Conservation (phyloP, 2,329 filamentous ascomycete genomes). For the Bretziella fagacearum region DNA sequence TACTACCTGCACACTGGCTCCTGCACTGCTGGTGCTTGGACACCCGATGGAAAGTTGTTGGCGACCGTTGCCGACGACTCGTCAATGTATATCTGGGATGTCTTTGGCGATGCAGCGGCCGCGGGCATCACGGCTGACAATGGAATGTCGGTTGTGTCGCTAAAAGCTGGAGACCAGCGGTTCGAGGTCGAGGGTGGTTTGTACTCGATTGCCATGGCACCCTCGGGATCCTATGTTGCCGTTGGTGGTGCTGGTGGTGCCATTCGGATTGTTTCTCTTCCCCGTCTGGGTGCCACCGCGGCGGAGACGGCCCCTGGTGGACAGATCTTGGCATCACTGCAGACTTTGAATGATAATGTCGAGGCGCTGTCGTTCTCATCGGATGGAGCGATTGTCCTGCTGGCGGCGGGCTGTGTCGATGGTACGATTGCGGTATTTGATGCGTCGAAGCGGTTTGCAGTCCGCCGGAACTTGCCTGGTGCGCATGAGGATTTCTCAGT, state of each 20-base stretch:
- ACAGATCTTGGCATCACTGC: slow-evolving; percentile 62
- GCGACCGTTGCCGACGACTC: slow-evolving; percentile 81
- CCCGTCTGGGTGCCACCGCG: slow-evolving; percentile 34
- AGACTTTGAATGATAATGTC: slow-evolving; percentile 58
- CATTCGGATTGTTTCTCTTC: slow-evolving; percentile 71
- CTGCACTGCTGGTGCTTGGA: slow-evolving; percentile 85
- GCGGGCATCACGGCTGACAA: slow-evolving; percentile 33
- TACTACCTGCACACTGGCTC: slow-evolving; percentile 80
- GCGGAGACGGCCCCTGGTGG: slow-evolving; percentile 29
- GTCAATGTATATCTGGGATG: slow-evolving; percentile 82
- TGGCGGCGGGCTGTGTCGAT: slow-evolving; percentile 52
- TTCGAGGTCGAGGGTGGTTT: slow-evolving; percentile 85
- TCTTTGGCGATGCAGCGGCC: slow-evolving; percentile 61
- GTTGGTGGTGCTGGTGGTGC: slow-evolving; percentile 77
- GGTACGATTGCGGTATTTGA: slow-evolving; percentile 77
- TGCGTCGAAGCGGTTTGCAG: slow-evolving; percentile 66
- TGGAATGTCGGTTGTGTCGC: slow-evolving; percentile 50
- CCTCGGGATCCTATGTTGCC: slow-evolving; percentile 60
- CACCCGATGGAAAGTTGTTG: slow-evolving; percentile 67
- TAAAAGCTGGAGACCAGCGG: slow-evolving; percentile 69
- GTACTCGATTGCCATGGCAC: slow-evolving; percentile 72
- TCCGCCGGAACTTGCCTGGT: slow-evolving; percentile 64
- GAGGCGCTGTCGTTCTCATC: slow-evolving; percentile 53
- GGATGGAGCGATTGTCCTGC: slow-evolving; percentile 28
- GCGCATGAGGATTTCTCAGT: slow-evolving; percentile 82